Evolutionary conservation across 345 rosid species (phyloP).

Genomic region (Toxicodendron radicans): DNA sequence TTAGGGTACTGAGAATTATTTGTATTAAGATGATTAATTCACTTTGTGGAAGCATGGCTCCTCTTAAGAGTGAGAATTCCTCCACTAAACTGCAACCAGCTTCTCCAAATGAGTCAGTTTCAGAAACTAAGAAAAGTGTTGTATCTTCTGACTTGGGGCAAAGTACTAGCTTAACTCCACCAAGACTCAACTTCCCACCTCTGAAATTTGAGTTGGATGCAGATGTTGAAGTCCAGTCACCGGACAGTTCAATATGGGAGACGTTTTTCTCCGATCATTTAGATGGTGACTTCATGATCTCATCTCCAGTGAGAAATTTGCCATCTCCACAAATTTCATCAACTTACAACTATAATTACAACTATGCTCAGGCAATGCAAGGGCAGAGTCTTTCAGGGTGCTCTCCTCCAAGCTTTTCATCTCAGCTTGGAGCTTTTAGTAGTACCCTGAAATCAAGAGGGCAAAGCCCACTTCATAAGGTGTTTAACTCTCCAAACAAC

Average conservation of each 20-base stretch:
- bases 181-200: conserved; percentile 49
- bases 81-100: conserved; percentile 26
- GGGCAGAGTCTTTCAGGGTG: conserved; percentile 40
- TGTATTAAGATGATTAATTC: conserved; percentile 39
- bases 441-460: conserved; percentile 33
- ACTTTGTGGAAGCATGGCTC: conserved; percentile 39
- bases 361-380: conserved; percentile 34
- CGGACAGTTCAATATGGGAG: conserved; percentile 57
- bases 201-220: conserved; percentile 49
- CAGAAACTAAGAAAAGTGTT: conserved; percentile 29
- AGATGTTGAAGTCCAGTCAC: conserved; percentile 57
- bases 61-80: conserved; percentile 44
- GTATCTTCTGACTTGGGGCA: conserved; percentile 39
- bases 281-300: conserved; percentile 62
- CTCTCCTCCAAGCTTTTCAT: conserved; percentile 43
- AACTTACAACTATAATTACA: conserved; percentile 14
- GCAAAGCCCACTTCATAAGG: conserved; percentile 44
- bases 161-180: conserved; percentile 38
- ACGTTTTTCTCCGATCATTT: conserved; percentile 54
- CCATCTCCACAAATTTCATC: conserved; percentile 38
- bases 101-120: conserved; percentile 33
- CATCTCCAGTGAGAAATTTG: conserved; percentile 53
- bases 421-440: conserved; percentile 37
- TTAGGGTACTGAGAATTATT: not conserved
- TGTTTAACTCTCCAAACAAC: conserved; percentile 44